phyloP scores from a whole-genome alignment of 106 monocot genomes.

The Vanilla planifolia region DNA sequence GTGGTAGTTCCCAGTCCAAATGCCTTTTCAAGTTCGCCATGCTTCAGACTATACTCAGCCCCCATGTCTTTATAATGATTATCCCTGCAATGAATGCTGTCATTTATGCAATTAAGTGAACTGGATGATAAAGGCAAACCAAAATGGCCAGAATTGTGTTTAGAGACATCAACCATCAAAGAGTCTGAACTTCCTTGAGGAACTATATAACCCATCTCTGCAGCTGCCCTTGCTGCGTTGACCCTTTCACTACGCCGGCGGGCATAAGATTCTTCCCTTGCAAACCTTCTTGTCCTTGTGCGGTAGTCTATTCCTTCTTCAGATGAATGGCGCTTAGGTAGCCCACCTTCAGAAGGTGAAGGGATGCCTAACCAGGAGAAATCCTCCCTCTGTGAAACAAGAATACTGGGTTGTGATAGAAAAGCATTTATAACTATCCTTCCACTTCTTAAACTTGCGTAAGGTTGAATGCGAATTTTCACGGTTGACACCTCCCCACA shows the following conservation, averaged over 20 bases:
- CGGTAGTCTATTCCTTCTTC: constrained; percentile 96
- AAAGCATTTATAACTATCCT: constrained; percentile 92
- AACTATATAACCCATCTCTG: constrained; percentile 70
- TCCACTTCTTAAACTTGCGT: constrained; percentile 83
- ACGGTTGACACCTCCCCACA: constrained; percentile 73
- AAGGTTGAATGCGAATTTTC: constrained; percentile 76
- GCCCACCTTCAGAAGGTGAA: constrained; percentile 39
- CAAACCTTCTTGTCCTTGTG: constrained; percentile 70
- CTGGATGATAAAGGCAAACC: constrained; percentile 22
- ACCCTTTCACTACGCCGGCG: constrained; percentile 46
- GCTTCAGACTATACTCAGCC: constrained; percentile 60
- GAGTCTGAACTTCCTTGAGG: constrained; percentile 26
- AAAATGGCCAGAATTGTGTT: constrained; percentile 17
- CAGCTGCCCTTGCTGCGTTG: constrained; percentile 58
- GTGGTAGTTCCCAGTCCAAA: constrained; percentile 55
- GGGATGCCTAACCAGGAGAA: constrained; percentile 97
- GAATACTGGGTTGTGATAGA: constrained; percentile 55
- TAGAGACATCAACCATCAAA: constrained; percentile 12
- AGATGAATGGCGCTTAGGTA: constrained; percentile 29
- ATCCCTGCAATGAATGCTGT: constrained; percentile 57
- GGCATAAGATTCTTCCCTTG: constrained; percentile 54
- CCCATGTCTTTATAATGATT: constrained; percentile 51
- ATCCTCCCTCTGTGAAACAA: constrained; percentile 86
- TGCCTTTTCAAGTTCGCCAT: constrained; percentile 77
- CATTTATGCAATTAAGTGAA: constrained; percentile 57